phyloP scores from a whole-genome alignment of 2,329 filamentous ascomycete species.

The Aspergillus ibericus region DNA sequence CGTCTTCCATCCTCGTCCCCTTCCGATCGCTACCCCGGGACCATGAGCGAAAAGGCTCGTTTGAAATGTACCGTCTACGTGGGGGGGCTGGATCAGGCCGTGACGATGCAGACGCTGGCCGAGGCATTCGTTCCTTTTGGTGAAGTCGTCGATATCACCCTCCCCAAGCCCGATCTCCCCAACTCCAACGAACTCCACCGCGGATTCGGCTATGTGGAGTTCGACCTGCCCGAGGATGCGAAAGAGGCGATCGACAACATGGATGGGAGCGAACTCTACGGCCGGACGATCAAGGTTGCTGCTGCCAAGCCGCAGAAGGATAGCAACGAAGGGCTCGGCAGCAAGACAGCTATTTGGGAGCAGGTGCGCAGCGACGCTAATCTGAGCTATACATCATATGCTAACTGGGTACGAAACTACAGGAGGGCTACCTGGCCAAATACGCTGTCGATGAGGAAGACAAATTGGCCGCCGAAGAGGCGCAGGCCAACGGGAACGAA shows the following conservation, averaged over 20 bases:
- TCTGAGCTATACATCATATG: not conserved
- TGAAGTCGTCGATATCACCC: conserved; percentile 85
- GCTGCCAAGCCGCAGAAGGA: conserved; percentile 90
- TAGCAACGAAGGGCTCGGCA: conserved; percentile 80
- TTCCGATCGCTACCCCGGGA: conserved; percentile 22
- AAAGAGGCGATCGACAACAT: conserved; percentile 98
- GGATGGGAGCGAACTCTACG: conserved; percentile 95
- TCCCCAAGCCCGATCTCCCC: conserved; percentile 83
- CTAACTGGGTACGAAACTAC: conserved; percentile 27
- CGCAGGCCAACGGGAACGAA: conserved; percentile 51
- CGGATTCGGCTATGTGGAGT: conserved; percentile 96
- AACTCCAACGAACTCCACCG: conserved; percentile 78
- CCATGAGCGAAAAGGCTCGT: conserved; percentile 77
- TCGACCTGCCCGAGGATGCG: conserved; percentile 80
- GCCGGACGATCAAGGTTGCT: conserved; percentile 86
- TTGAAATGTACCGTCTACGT: conserved; percentile 93
- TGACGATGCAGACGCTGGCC: conserved; percentile 73
- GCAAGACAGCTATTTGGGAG: conserved; percentile 94
- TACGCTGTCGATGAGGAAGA: conserved; percentile 84
- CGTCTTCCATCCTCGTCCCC: not conserved
- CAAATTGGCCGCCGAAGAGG: conserved; percentile 59
- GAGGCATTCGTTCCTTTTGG: conserved; percentile 97
- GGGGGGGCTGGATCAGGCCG: conserved; percentile 78
- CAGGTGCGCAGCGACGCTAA: conserved; percentile 64
- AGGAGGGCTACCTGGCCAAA: conserved; percentile 94